These are phyloP conservation scores for Fusarium avenaceum DNA, from an alignment of 2,329 filamentous ascomycete genomes.

Conservation along the genomic window DNA sequence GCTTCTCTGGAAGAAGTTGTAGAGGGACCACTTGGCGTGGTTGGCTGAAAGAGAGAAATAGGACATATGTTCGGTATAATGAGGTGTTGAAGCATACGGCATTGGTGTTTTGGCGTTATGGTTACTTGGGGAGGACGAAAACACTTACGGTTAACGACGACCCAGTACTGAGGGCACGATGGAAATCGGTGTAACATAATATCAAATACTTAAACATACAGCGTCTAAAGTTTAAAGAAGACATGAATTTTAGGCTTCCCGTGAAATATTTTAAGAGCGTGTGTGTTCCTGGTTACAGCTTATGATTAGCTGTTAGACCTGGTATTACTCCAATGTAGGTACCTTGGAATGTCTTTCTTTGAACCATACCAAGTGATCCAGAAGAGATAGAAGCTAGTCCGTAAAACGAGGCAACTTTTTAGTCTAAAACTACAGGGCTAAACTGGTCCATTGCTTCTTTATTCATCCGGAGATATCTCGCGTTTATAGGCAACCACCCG, in stretches of 20 bases:
- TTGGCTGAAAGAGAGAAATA: conserved; percentile 12
- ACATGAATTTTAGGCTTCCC: background rate
- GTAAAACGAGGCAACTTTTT: too few species aligned
- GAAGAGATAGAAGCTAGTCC: too few species aligned
- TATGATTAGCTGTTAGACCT: background rate
- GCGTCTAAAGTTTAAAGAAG: background rate
- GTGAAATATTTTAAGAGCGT: background rate
- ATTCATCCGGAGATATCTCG: background rate
- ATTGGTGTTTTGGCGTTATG: conserved; percentile 29
- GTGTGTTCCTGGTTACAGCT: background rate
- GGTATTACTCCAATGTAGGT: too few species aligned
- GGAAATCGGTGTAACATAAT: background rate
- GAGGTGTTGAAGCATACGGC: conserved; percentile 20
- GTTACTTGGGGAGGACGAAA: conserved; percentile 12
- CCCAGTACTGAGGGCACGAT: background rate
- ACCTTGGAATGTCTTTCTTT: background rate
- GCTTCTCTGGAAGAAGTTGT: conserved; percentile 56
- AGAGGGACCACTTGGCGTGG: conserved; percentile 35
- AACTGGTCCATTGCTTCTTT: background rate
- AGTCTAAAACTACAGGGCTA: background rate
- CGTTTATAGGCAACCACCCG: background rate
- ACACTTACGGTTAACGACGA: background rate
- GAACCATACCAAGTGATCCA: too few species aligned
- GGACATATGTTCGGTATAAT: conserved; percentile 7
- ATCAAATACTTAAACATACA: background rate